These are phyloP conservation scores for Fusarium clavum DNA, from an alignment of 2,329 filamentous ascomycete species.

Conservation along the genomic window DNA sequence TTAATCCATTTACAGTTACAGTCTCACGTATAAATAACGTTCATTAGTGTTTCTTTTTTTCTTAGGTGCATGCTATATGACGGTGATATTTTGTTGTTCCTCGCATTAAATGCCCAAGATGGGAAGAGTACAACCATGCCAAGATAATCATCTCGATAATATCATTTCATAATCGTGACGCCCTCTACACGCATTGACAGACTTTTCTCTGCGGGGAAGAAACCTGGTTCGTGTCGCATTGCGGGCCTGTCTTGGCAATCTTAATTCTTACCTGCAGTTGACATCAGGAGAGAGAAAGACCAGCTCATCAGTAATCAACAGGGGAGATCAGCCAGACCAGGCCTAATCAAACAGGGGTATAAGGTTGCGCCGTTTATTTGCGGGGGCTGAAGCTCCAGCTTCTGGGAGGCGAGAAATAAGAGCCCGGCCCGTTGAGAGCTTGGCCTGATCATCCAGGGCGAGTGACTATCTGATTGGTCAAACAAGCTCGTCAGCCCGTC, in stretches of 20 bases:
- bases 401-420: neutral
- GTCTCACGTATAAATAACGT: conserved; percentile 15
- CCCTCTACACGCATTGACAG: neutral
- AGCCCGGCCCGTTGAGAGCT: neutral
- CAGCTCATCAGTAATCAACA: neutral
- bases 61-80: conserved; percentile 11
- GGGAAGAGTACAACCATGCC: neutral
- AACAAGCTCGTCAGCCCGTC: neutral
- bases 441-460: conserved; percentile 9
- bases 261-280: conserved; percentile 29
- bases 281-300: conserved; percentile 19
- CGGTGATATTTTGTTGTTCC: neutral
- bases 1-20: neutral
- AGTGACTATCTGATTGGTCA: conserved; percentile 6
- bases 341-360: neutral
- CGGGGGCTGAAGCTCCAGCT: conserved; percentile 3
- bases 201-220: conserved; percentile 13
- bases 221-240: neutral
- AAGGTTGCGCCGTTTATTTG: conserved; percentile 17
- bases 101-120: neutral
- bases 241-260: conserved; percentile 6
- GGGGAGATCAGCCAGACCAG: neutral
- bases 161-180: conserved; percentile 32
- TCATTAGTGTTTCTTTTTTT: conserved; percentile 1
- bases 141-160: neutral